Conservation (phyloP, 2,329 filamentous ascomycete genomes). For the Fusarium acutatum region DNA sequence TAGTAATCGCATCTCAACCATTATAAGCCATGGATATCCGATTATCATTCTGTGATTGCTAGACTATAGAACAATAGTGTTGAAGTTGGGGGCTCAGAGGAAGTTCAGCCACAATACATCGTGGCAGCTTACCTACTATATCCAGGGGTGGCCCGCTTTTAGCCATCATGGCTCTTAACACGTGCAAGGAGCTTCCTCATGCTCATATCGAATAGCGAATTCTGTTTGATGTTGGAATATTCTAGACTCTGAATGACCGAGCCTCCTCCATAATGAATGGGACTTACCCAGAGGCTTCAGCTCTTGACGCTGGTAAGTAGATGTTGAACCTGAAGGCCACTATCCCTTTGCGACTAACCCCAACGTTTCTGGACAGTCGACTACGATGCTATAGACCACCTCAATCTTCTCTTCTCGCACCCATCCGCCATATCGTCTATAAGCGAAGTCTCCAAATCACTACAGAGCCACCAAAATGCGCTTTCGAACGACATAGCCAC, state of each 20-base stretch:
- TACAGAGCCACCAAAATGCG: constrained; percentile 81
- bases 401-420: constrained; percentile 93
- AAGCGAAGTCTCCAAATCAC: constrained; percentile 74
- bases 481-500: constrained; percentile 79
- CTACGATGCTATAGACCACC: constrained; percentile 91
- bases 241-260: neutral
- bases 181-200: constrained; percentile 38
- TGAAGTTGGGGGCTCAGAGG: constrained; percentile 9
- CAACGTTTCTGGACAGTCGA: constrained; percentile 58
- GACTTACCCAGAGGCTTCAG: constrained; percentile 46
- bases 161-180: constrained; percentile 42
- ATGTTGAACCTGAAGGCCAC: constrained; percentile 5
- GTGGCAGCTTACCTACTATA: constrained; percentile 6
- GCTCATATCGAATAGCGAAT: neutral
- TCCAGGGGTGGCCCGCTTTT: constrained; percentile 34
- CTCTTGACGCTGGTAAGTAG: constrained; percentile 56
- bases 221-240: constrained; percentile 8
- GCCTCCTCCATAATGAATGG: constrained; percentile 51
- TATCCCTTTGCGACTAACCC: constrained; percentile 31
- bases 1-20: constrained; percentile 9
- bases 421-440: constrained; percentile 85
- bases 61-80: neutral
- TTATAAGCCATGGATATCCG: neutral
- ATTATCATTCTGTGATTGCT: neutral
- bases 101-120: constrained; percentile 24